Evolutionary conservation across 2,329 filamentous ascomycete genomes (phyloP).

Genomic region (Penicillium sp.): DNA sequence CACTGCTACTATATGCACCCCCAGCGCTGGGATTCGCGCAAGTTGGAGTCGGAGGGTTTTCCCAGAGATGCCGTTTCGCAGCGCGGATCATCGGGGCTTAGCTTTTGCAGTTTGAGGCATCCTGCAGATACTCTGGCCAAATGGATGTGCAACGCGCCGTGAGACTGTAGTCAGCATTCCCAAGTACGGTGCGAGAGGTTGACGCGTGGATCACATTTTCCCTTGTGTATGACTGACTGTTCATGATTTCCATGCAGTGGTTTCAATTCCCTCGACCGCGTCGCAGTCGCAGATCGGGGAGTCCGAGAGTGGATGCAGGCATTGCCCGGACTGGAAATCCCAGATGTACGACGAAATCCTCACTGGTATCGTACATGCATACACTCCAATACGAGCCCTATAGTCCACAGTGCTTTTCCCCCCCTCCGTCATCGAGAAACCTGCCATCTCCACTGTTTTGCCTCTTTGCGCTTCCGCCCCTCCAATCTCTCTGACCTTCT

Average conservation of each 20-base stretch:
- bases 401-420: too few relatives aligned
- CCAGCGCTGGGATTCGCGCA: too few relatives aligned
- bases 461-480: slow-evolving; percentile 15
- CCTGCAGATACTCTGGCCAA: slow-evolving; percentile 23
- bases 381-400: slow-evolving; percentile 9
- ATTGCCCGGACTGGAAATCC: slow-evolving; percentile 5
- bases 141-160: slow-evolving; percentile 27
- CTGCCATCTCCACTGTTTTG: slow-evolving; percentile 14
- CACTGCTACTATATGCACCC: too few relatives aligned
- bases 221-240: background rate
- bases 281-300: slow-evolving; percentile 21
- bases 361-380: slow-evolving; percentile 13
- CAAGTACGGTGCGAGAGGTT: background rate
- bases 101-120: slow-evolving; percentile 30
- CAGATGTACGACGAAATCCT: background rate
- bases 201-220: background rate
- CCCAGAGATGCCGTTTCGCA: slow-evolving; percentile 19
- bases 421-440: too few relatives aligned
- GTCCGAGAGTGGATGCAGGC: too few relatives aligned
- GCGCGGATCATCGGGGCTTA: slow-evolving; percentile 36
- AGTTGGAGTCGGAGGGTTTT: slow-evolving; percentile 15
- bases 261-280: slow-evolving; percentile 15
- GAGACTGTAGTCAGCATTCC: slow-evolving; percentile 17
- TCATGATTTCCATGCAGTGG: background rate
- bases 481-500: slow-evolving; percentile 20